Percentiles rank a stretch among this genome's conserved stretches.
phyloP scores from a whole-genome alignment of 176 grass and related monocot genomes.

The Cenchrus americanus region DNA sequence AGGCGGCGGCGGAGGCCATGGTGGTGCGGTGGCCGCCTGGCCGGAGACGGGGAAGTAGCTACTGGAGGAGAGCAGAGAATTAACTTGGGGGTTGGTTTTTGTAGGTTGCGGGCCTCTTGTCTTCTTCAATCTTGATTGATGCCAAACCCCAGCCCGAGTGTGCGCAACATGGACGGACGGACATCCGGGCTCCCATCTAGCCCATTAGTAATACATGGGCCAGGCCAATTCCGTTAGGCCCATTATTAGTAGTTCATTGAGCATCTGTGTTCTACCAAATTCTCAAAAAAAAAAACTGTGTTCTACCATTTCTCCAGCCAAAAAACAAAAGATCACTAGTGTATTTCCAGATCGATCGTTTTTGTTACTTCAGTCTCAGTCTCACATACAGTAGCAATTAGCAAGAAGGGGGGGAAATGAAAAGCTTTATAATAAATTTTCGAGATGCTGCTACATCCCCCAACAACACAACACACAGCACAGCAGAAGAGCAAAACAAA shows the following conservation, averaged over 20 bases:
- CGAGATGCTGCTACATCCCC: background rate
- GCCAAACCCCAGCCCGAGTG: too few species aligned
- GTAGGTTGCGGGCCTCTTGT: background rate
- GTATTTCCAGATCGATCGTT: background rate
- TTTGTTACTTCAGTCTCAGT: background rate
- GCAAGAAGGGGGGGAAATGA: background rate
- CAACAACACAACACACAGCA: background rate
- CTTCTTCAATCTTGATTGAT: too few species aligned
- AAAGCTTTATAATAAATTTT: conserved; percentile 14
- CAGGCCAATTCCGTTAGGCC: background rate
- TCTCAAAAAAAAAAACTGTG: too few species aligned
- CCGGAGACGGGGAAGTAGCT: conserved; percentile 31
- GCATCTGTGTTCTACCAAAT: too few species aligned
- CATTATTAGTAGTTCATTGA: too few species aligned
- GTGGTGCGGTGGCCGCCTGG: conserved; percentile 50
- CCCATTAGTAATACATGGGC: background rate
- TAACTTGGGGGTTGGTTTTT: background rate
- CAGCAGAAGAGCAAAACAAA: conserved; percentile 4
- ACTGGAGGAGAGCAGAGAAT: background rate
- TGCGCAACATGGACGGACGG: too few species aligned
- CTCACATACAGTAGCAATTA: background rate
- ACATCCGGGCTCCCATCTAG: background rate
- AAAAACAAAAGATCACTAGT: too few species aligned
- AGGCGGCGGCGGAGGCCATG: conserved; percentile 45
- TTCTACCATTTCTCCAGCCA: too few species aligned